Base-by-base conservation (phyloP, 768 basidiomycete species). In the Amylocystis lapponica region DNA sequence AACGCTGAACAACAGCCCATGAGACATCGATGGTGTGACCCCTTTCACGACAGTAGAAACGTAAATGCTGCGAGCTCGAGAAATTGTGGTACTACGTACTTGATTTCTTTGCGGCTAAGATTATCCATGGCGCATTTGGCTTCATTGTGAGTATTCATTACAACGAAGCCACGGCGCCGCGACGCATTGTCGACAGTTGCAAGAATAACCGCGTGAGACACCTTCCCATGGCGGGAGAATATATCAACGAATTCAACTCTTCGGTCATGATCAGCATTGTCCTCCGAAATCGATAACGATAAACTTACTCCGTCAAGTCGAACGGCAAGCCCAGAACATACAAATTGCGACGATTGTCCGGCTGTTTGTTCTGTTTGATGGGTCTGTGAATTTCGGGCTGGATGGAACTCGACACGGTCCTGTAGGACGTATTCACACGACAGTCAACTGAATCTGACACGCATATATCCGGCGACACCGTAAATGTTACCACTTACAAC, bases 1-100 rank as follows among this genome's bases (percentile, higher is more conserved):
- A 90, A 34, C 86, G 84, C 51, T 90, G 86, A 27, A 90, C 86
- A 19, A 90, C 86, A 14, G 86, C 87, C 86, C 86, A 90, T 5
- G 86, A 88, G 39, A 90, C 76, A 57, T 90, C 86, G 35, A 90
- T 76, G 16, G 73, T 70, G 54, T 88, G 81, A 6, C 86, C 84
- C 56, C 83, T 88, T 37, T 5, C 45, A 14, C 11, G 26, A 29
- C 31, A 16, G 27, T 29, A 21, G 30, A 23, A 38, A 36, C 27
- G 33, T 49, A 42, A 43, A 50, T 26, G 12, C 50, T 34, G 35
- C 12, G 3, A 12, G n/a, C 31, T 5, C 23, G 14, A 8, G 6
- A 7, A 11, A 2, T 8, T 7, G 17, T 21, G 26, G 37, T 11
- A 11, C 14, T 31, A 50, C 70, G 43, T 52, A 86, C 86, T 82